Conservation (phyloP, 1,284 basidiomycete species). For the Ganoderma sp. region DNA sequence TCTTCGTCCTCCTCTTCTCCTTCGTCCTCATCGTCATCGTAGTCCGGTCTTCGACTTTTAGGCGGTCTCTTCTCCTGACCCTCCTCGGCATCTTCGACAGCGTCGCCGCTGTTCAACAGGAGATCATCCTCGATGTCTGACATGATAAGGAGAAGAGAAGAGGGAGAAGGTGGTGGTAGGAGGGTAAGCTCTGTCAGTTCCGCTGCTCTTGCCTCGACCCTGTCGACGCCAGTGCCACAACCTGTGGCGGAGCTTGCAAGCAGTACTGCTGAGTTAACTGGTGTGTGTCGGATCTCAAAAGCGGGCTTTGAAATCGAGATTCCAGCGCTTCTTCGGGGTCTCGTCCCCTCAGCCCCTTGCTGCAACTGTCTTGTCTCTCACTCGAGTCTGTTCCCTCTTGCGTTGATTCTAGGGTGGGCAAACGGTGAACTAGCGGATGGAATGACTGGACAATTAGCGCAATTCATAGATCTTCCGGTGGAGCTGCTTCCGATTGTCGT, state of each 20-base stretch:
- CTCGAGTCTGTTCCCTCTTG: background rate
- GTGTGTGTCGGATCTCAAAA: background rate
- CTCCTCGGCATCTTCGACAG: conserved; percentile 42
- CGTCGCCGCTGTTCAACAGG: conserved; percentile 24
- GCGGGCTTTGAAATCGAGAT: background rate
- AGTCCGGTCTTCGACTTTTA: conserved; percentile 38
- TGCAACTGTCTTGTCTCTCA: background rate
- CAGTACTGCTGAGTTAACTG: too few relatives aligned
- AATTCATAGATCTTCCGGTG: conserved; percentile 51
- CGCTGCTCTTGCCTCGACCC: background rate
- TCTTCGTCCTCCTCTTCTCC: conserved; percentile 58
- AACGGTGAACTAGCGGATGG: background rate
- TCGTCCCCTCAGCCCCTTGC: too few relatives aligned
- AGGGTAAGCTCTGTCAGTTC: conserved; percentile 3
- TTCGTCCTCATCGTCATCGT: conserved; percentile 55
- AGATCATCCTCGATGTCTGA: conserved; percentile 58
- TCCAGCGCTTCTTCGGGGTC: too few relatives aligned
- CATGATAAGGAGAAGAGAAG: conserved; percentile 47
- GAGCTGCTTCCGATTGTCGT: conserved; percentile 65
- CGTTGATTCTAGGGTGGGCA: background rate
- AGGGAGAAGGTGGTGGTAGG: conserved; percentile 7
- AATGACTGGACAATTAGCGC: background rate
- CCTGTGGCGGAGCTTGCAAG: background rate
- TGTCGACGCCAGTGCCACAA: background rate
- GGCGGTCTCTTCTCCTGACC: conserved; percentile 37